Evolutionary conservation across 192 early-diverging fungal species (phyloP), one percentile per base, ranked within the genome.

Genomic region (Coemansia sp.): DNA sequence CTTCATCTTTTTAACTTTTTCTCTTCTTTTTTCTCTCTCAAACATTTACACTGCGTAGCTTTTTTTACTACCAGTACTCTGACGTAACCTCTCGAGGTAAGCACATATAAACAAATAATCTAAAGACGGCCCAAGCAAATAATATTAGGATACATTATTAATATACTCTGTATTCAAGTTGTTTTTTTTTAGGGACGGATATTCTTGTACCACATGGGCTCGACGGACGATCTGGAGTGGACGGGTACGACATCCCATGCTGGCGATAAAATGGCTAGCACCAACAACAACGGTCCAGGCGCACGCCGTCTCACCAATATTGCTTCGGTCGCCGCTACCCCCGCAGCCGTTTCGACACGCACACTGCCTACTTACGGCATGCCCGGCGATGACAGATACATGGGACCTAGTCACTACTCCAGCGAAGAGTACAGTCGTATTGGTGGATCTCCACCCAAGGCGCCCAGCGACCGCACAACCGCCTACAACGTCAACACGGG

Each of bases 151-250:
- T 7, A 27, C 8, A 2, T 16, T 49, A 29, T 31, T 49, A 31
- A 18, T 34, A 49, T 33, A 62, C 39, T 22, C 66, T 40, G 36
- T 22, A 57, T 62, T 62, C 18, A 31, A 58, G 27, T 69, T 41
- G 4, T 20, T 33, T 36, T 41, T 13, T 20, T 33, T 60, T 34
- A 60, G 57, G 16, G 57, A 60, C 57, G 31, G 31, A 9, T 31
- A 31, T 55, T 57, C 24, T 55, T 40, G 16, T 33, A 24, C 18
- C 38, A 68, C 38, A 68, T 41, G 24, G 18, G 29, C n/a, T 47
- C 63, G 18, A 81, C 77, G 75, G 68, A 66, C 40, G 75, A 77
- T 38, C 61, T 60, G n/a, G 75, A 82, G 63, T 77, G 80, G 80
- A 62, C 75, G 7, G 80, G 72, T 38, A 69, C 80, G 10, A 63